Percentiles rank a stretch among this genome's conserved stretches.
phyloP scores from a whole-genome alignment of 2,329 filamentous ascomycete genomes.

The Pseudogymnoascus destructans region DNA sequence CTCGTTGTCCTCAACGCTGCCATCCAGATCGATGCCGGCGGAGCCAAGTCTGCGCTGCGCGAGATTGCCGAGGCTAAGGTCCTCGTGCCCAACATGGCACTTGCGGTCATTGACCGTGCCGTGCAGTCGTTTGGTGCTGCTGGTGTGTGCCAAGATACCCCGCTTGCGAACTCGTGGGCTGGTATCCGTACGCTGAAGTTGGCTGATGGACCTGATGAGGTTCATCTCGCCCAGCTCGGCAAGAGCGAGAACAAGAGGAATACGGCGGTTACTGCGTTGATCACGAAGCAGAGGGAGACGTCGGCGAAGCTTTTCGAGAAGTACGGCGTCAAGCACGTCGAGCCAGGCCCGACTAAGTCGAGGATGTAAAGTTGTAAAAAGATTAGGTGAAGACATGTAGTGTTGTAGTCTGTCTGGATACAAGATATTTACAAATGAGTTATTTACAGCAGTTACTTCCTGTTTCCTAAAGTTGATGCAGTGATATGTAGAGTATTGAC shows the following conservation, averaged over 20 bases:
- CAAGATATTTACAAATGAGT: neutral
- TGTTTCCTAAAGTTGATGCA: neutral
- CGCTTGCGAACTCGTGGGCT: constrained; percentile 73
- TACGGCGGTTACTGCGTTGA: constrained; percentile 44
- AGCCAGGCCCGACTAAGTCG: constrained; percentile 19
- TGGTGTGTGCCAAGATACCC: constrained; percentile 89
- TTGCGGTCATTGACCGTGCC: constrained; percentile 85
- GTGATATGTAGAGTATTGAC: neutral
- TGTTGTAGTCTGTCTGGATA: neutral
- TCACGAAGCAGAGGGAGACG: constrained; percentile 51
- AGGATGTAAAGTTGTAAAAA: constrained; percentile 9
- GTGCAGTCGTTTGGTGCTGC: constrained; percentile 86
- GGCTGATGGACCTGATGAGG: constrained; percentile 93
- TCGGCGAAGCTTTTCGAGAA: constrained; percentile 52
- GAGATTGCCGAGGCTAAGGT: constrained; percentile 96
- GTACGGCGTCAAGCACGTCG: constrained; percentile 34
- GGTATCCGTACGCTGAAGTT: constrained; percentile 69
- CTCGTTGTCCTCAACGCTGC: constrained; percentile 88
- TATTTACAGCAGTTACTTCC: neutral
- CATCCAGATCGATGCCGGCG: constrained; percentile 79
- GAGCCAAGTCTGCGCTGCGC: constrained; percentile 78
- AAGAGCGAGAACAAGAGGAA: constrained; percentile 66
- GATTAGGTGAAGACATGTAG: constrained; percentile 5
- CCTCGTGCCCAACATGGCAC: constrained; percentile 66
- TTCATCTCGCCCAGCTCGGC: constrained; percentile 73